Conservation (phyloP, 78 protist species). For the Mastigamoeba balamuthi region DNA sequence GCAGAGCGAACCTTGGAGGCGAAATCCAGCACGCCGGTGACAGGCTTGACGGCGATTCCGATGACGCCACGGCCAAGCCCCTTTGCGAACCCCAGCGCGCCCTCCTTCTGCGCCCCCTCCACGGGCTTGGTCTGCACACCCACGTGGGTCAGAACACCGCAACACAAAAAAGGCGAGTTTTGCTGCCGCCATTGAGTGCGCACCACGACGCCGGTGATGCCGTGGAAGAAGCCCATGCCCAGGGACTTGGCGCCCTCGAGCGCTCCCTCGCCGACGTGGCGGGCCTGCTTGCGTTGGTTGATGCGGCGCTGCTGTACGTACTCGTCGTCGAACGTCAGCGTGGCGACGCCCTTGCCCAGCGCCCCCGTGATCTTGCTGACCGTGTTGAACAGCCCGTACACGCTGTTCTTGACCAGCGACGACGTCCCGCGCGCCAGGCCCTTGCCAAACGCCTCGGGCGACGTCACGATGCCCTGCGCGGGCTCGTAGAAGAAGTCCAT, state of each 20-base stretch:
- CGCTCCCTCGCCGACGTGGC: constrained; percentile 44
- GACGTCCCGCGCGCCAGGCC: constrained; percentile 47
- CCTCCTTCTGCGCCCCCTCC: constrained; percentile 55
- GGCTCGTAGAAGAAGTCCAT: constrained; percentile 78
- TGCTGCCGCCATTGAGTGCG: too few species aligned
- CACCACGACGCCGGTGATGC: constrained; percentile 71
- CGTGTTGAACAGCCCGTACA: constrained; percentile 52
- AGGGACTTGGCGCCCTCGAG: constrained; percentile 17
- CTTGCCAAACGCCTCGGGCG: constrained; percentile 53
- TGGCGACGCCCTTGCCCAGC: constrained; percentile 42
- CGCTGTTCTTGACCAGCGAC: constrained; percentile 29
- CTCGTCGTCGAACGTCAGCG: constrained; percentile 57
- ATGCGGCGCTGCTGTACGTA: constrained; percentile 22
- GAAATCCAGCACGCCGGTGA: constrained; percentile 64
- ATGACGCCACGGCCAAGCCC: constrained; percentile 74
- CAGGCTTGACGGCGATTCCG: constrained; percentile 73
- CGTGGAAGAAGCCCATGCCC: constrained; percentile 50
- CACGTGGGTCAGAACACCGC: not conserved
- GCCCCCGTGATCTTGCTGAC: constrained; percentile 43
- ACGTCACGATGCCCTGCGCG: constrained; percentile 40
- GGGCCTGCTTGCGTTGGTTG: constrained; percentile 15
- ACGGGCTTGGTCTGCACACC: constrained; percentile 24
- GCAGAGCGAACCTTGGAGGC: constrained; percentile 6
- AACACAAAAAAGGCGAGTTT: not conserved
- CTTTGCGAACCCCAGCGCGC: constrained; percentile 62